Percentiles rank a stretch among this genome's conserved stretches.
Conservation (phyloP, 441 rosid species). For the Pelargonium citronellum region DNA sequence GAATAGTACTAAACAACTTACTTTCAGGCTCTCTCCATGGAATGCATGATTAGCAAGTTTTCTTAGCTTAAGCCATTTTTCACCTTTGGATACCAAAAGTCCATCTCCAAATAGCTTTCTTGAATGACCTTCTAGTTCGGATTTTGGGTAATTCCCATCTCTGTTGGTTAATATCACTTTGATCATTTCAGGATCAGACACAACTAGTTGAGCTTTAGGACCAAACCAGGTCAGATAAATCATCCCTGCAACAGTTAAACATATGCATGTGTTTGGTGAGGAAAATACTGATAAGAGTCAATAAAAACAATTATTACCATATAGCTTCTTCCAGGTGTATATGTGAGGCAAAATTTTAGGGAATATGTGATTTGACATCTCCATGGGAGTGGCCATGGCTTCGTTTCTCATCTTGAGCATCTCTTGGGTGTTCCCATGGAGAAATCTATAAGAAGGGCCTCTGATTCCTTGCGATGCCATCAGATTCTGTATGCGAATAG, state of each 20-base stretch:
- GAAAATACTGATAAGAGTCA: no score
- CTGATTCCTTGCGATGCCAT: slow-evolving; percentile 16
- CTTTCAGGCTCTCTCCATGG: not conserved
- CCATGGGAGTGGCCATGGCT: slow-evolving; percentile 13
- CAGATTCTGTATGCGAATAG: slow-evolving; percentile 11
- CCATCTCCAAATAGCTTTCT: not conserved
- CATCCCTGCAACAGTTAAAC: not conserved
- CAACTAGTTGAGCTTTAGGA: not conserved
- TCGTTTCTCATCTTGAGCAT: slow-evolving; percentile 9
- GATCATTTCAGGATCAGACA: not conserved
- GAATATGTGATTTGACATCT: slow-evolving; percentile 11
- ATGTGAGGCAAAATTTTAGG: slow-evolving; percentile 9
- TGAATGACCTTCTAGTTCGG: not conserved
- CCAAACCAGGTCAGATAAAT: not conserved
- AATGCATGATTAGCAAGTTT: slow-evolving; percentile 20
- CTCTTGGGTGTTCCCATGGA: slow-evolving; percentile 15
- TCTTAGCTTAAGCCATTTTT: not conserved
- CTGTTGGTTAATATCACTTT: not conserved
- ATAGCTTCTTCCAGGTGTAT: slow-evolving; percentile 6
- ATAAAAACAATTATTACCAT: not conserved
- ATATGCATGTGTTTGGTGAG: not conserved
- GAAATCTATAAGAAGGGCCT: slow-evolving; percentile 17
- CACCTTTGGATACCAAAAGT: not conserved
- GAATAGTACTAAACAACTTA: not conserved
- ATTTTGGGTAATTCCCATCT: not conserved